Evolutionary conservation across 2,329 filamentous ascomycete species (phyloP), one percentile per base, ranked within the genome.

Genomic region (Trichophyton schoenleinii): DNA sequence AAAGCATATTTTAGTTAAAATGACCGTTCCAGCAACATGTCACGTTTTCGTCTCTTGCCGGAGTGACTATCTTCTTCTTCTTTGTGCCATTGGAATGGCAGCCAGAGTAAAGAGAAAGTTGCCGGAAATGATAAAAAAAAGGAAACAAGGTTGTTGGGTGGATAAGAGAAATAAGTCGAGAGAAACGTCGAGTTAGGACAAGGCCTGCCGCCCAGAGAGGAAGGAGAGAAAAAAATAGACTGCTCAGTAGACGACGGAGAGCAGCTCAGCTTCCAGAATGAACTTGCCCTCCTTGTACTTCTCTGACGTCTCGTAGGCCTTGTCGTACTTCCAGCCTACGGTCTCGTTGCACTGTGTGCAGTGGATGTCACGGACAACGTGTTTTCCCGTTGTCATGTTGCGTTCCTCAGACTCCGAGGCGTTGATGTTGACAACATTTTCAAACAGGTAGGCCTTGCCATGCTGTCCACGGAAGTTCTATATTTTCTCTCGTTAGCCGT

Each of bases 251-350:
- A 96, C 91, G 67, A 85, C 86, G 74, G 88, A 92, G n/a, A 97
- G 80, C 65, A 96, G 77, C 78, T 96, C 91, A 36, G 88, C 89
- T 79, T 97, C 92, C 62, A 99, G 81, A 63, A 99, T 99, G 73
- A 88, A 97, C 78, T 97, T 99, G 61, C 91, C 91, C 80, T 99
- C 94, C 79, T 99, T 99, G 78, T 99, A 99, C 77, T 96, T 96
- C 81, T 99, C 92, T 66, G 82, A 86, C 38, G 79, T 75, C 78
- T 99, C 94, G 73, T 88, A 97, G 0, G 94, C 94, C 78, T 95
- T 96, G 76, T 99, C 94, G 73, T 99, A 99, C 75, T 96, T 97
- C 94, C 94, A 99, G 41, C 94, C 94, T 60, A 99, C 94, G 34
- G 87, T 88, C 74, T 91, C 88, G 72, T 87, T 88, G 82, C 94